Evolutionary conservation across 441 rosid species (phyloP), one percentile per base, ranked within the genome.

Genomic region (Hura crepitans): DNA sequence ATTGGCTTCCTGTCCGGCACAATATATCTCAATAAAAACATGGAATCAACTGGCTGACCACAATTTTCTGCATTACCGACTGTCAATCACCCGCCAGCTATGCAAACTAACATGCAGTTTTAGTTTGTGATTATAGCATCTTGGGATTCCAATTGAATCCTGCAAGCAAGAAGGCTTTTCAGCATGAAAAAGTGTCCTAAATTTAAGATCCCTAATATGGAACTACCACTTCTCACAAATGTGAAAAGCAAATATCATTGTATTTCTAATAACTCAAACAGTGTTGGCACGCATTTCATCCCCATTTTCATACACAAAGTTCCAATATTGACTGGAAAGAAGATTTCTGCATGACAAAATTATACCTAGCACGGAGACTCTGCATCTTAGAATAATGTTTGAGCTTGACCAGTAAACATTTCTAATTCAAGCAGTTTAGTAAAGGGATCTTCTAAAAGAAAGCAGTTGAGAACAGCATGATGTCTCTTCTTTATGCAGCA

Each of bases 381-480:
- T 8, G n/a, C 13, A 25, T 25, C 15, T 50, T 7, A 28, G 0
- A n/a, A 3, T n/a, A 31, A 66, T 45, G 33, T 37, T 37, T 70
- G 39, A 4, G 17, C 22, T 13, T 18, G 31, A 69, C 65, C n/a
- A 47, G 9, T 14, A 12, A 59, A 42, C 18, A 58, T 8, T 13
- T 23, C 20, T 43, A 68, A 51, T 54, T 5, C 53, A 37, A 45
- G 66, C 15, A 56, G 57, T 42, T 17, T 39, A 68, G 13, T 62
- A 30, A 27, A 23, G 54, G 59, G 20, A n/a, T 46, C 50, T 50
- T 37, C 42, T 60, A 47, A 15, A 0, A 37, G 43, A 60, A 18
- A 20, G 30, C n/a, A 20, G 22, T 23, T 59, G 0, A 47, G 62
- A 23, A n/a, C 53, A 18, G 33, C 45, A 49, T 39, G 18, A 14